phyloP scores from a whole-genome alignment of 1,284 basidiomycete species.

The Erythrobasidium hasegawianum region DNA sequence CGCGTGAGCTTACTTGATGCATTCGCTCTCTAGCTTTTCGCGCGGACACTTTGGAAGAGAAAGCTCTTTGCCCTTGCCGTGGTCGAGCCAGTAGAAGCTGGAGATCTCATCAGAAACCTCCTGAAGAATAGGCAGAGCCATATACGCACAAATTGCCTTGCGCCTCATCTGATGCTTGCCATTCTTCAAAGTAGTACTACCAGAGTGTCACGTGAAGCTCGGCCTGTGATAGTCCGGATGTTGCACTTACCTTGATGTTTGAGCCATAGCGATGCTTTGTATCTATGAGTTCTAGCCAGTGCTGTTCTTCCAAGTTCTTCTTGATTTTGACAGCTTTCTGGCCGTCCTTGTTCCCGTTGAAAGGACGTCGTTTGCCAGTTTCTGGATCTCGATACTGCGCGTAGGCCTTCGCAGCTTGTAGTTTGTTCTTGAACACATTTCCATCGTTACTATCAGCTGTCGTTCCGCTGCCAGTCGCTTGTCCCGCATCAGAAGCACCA shows the following conservation, averaged over 20 bases:
- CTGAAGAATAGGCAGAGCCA: neutral
- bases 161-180: constrained; percentile 51
- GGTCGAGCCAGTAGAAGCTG: constrained; percentile 59
- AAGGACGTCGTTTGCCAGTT: constrained; percentile 29
- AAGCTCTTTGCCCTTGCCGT: constrained; percentile 63
- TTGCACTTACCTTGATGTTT: constrained; percentile 20
- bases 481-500: neutral
- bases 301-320: constrained; percentile 35
- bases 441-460: neutral
- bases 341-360: constrained; percentile 7
- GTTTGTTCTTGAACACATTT: neutral
- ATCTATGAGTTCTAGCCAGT: constrained; percentile 35
- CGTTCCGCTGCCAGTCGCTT: neutral
- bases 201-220: neutral
- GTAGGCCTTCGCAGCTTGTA: constrained; percentile 4
- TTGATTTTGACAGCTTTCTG: constrained; percentile 33
- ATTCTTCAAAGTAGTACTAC: constrained; percentile 34
- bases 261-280: constrained; percentile 34
- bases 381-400: constrained; percentile 29
- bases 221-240: neutral
- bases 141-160: constrained; percentile 58
- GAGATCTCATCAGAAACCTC: neutral
- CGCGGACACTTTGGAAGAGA: constrained; percentile 63
- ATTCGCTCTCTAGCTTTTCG: constrained; percentile 64
- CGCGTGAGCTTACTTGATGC: constrained; percentile 41